Base-by-base conservation (phyloP, 768 basidiomycete genomes). In the Kwoniella shandongensis region DNA sequence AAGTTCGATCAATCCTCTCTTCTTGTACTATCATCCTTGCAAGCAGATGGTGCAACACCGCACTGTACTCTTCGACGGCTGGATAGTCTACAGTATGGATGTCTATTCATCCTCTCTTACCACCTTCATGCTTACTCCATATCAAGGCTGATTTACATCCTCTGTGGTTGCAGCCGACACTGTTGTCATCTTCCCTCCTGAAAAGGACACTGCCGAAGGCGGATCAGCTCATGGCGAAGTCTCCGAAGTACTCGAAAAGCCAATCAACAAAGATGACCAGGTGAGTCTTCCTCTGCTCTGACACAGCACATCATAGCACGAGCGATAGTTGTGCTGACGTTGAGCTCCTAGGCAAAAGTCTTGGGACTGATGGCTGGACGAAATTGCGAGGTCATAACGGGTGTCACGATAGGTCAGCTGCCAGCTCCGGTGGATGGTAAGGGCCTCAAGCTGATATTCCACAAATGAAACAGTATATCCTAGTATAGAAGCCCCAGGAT, bases 201-300 rank as follows among this genome's bases (percentile, higher is more conserved):
- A 85, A 47, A 63, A 58, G 17, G 62, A 66, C 8, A 63, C 65
- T 1, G 29, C 13, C 6, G 65, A 62, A 27, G 66, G 60, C n/a
- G 62, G 64, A 23, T 17, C 36, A 10, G 47, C 54, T 18, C 59
- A 64, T 25, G 68, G 67, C 23, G 74, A 79, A 23, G 74, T 70
- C 1, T 90, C 90, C 54, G 88, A 91, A 48, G 79, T 98, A 6
- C 79, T 98, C 1, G 96, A 99, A 77, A 99, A 98, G 72, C 96
- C 96, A 0, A 44, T 59, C 0, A 83, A 83, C 8, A 88, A 88
- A 67, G 84, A 79, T 26, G 93, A 97, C 58, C 76, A 78, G 52
- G 71, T 73, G 23, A 40, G 73, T 52, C 26, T 46, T 12, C 17
- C 44, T 52, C n/a, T 25, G 5, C 20, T 32, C 32, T 13, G 32